Evolutionary conservation across 345 rosid genomes (phyloP).

Genomic region (Hypericum perforatum): DNA sequence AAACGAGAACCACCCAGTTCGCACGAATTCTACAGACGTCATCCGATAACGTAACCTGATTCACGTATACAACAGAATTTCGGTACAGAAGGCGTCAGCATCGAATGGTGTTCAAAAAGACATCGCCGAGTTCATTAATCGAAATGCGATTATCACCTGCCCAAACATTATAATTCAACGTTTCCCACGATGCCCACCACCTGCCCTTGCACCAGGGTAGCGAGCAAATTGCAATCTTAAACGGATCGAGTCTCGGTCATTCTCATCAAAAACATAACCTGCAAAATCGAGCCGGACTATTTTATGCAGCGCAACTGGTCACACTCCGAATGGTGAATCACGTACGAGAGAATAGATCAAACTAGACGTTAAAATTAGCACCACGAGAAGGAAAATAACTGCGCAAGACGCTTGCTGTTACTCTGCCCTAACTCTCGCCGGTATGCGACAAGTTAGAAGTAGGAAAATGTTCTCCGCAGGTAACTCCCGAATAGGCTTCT

Average conservation of each 20-base stretch:
- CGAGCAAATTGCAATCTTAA: constrained; percentile 72
- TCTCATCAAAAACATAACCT: constrained; percentile 62
- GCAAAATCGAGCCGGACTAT: constrained; percentile 52
- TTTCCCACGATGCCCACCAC: constrained; percentile 59
- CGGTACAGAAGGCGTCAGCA: constrained; percentile 11
- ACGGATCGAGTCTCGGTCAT: constrained; percentile 50
- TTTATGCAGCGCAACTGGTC: constrained; percentile 30
- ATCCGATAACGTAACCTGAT: constrained; percentile 29
- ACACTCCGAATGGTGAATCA: constrained; percentile 16
- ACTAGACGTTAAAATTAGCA: constrained; percentile 12
- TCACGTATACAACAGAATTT: constrained; percentile 22
- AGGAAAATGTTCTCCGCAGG: constrained; percentile 3
- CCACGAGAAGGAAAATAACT: too few species aligned
- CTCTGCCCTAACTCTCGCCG: too few species aligned
- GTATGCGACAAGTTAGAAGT: too few species aligned
- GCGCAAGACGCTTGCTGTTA: too few species aligned
- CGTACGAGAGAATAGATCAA: constrained; percentile 15
- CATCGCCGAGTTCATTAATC: constrained; percentile 22
- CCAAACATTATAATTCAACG: constrained; percentile 31
- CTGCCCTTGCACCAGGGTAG: constrained; percentile 68
- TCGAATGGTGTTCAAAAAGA: constrained; percentile 22
- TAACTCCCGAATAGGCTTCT: constrained; percentile 9
- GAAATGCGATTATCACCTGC: constrained; percentile 34
- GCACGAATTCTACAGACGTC: constrained; percentile 38
- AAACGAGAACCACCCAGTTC: constrained; percentile 26